Evolutionary conservation across 768 basidiomycete species (phyloP), one percentile per base, ranked within the genome.

Genomic region (Terana coerulea): DNA sequence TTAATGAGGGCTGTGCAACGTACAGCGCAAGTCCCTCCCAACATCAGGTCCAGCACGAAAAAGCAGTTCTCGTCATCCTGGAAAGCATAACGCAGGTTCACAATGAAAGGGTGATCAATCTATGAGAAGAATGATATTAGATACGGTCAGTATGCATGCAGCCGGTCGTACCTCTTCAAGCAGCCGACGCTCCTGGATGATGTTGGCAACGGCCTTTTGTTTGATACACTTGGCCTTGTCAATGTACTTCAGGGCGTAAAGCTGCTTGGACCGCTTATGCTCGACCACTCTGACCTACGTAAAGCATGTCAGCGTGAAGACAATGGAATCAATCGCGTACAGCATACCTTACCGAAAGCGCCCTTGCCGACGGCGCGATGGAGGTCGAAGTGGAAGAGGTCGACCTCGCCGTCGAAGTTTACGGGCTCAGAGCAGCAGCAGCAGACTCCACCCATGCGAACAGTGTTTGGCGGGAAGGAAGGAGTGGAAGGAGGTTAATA

Each of bases 1-100:
- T 22, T 1, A 34, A 24, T 31, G 40, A 52, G 15, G 17, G 30
- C 51, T 21, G 22, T 33, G 45, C 34, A 12, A 71, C 94, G 63
- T 63, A 98, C 86, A 89, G 69, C 95, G 80, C 61, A 98, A 71
- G 70, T 98, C 93, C 95, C 95, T 26, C 95, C 95, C 0, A 97
- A 75, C 94, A 97, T 97, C 42, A 98, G 79, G 67, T 98, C 95
- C 51, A 98, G 74, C 6, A 98, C 94, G 71, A 98, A 97, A 76
- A 98, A 98, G 62, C 95, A 95, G 67, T 97, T 95, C 58, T 90
- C 86, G 60, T 97, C 95, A 64, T 98, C 95, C 67, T 98, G 95
- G 67, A 98, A 98, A 5, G 95, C 95, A 65, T 95, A 97, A 31
- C 91, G 86, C 59, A 95, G 67, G 68, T 95, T 95, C 54, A 91